Conservation (phyloP, 2,329 filamentous ascomycete genomes). For the Monilinia vaccinii-corymbosi region DNA sequence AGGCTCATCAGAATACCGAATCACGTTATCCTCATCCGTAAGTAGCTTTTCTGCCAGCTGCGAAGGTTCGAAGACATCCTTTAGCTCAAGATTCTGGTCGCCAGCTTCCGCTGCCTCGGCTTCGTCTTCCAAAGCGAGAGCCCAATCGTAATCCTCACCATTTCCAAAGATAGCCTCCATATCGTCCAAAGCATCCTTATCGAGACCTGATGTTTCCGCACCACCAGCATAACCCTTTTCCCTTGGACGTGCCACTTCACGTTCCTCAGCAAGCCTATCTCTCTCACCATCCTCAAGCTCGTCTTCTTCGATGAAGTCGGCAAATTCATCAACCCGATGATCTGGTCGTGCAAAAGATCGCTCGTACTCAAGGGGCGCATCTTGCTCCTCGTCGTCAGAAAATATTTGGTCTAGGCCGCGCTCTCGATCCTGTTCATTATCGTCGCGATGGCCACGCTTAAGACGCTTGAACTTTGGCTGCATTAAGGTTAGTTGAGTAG, state of each 20-base stretch:
- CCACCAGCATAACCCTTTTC: slow-evolving; percentile 60
- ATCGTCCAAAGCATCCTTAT: slow-evolving; percentile 88
- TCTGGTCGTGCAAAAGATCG: slow-evolving; percentile 31
- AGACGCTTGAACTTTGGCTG: slow-evolving; percentile 92
- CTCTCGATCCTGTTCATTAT: slow-evolving; percentile 55
- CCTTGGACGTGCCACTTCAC: slow-evolving; percentile 76
- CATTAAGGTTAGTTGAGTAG: slow-evolving; percentile 18
- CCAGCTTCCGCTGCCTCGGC: slow-evolving; percentile 71
- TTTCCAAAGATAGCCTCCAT: slow-evolving; percentile 96
- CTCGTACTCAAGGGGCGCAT: slow-evolving; percentile 39
- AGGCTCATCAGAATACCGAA: slow-evolving; percentile 80
- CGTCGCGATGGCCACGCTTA: slow-evolving; percentile 79
- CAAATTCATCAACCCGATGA: slow-evolving; percentile 69
- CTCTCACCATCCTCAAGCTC: slow-evolving; percentile 83
- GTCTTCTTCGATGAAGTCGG: slow-evolving; percentile 96
- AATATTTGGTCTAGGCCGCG: slow-evolving; percentile 88
- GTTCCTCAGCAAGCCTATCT: slow-evolving; percentile 69
- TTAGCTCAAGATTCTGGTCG: slow-evolving; percentile 81
- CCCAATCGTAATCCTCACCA: slow-evolving; percentile 93
- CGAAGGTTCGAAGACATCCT: slow-evolving; percentile 96
- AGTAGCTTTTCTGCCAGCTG: slow-evolving; percentile 90
- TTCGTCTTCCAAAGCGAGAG: slow-evolving; percentile 78
- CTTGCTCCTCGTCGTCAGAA: slow-evolving; percentile 83
- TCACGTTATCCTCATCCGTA: slow-evolving; percentile 89
- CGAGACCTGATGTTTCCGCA: slow-evolving; percentile 74